Percentiles rank a stretch among this genome's conserved stretches.
phyloP scores from a whole-genome alignment of 2,329 filamentous ascomycete genomes.

The Coleophoma crateriformis region DNA sequence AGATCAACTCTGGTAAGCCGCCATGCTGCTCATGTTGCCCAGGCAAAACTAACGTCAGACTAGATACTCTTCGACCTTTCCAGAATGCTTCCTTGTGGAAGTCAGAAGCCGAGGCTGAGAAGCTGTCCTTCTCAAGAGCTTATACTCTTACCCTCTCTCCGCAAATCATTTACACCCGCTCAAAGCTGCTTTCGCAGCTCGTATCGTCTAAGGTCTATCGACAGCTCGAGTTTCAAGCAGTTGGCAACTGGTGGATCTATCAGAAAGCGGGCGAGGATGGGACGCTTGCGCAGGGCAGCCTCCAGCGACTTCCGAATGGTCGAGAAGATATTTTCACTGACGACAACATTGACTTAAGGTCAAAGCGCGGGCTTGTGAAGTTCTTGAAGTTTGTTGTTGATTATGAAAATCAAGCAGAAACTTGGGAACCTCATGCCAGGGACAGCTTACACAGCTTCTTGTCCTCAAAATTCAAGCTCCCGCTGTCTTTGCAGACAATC shows the following conservation, averaged over 20 bases:
- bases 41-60: conserved; percentile 11
- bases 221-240: conserved; percentile 88
- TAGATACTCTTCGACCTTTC: conserved; percentile 15
- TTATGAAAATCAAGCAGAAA: conserved; percentile 53
- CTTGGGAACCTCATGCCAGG: conserved; percentile 53
- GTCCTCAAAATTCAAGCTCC: conserved; percentile 58
- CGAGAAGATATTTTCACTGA: conserved; percentile 89
- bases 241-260: conserved; percentile 88
- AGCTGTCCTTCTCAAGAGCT: conserved; percentile 59
- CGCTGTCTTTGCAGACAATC: conserved; percentile 59
- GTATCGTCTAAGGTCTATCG: conserved; percentile 86
- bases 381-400: conserved; percentile 84
- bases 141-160: conserved; percentile 84
- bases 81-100: conserved; percentile 22
- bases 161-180: conserved; percentile 80
- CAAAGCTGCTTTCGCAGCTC: conserved; percentile 68
- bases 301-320: conserved; percentile 77
- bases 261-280: conserved; percentile 8
- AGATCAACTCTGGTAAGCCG: conserved; percentile 27
- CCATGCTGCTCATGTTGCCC: neutral
- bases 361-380: conserved; percentile 87
- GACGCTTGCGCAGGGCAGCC: conserved; percentile 21
- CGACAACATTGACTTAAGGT: conserved; percentile 66
- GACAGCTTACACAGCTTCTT: conserved; percentile 55
- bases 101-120: conserved; percentile 19